Evolutionary conservation across 345 rosid species (phyloP).

Genomic region (Eucalyptus caleyi): DNA sequence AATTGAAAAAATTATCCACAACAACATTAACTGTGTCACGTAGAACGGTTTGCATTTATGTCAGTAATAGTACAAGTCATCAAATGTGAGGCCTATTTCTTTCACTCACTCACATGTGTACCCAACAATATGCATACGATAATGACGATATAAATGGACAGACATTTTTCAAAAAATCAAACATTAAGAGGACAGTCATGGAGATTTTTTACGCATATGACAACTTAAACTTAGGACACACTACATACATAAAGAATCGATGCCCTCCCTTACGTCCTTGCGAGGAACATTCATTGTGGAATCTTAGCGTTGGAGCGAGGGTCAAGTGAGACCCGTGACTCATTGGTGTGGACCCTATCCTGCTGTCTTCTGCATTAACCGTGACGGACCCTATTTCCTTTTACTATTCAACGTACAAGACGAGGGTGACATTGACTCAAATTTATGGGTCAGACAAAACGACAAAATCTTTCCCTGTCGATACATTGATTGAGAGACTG

Average conservation of each 20-base stretch:
- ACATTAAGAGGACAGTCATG: neutral
- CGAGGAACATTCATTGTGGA: neutral
- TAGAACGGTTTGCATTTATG: neutral
- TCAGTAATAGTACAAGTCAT: neutral
- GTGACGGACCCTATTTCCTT: neutral
- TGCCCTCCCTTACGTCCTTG: neutral
- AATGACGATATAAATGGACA: neutral
- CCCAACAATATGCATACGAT: accelerated
- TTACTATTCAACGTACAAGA: neutral
- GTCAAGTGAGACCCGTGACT: neutral
- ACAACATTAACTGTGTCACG: accelerated
- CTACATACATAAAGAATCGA: neutral
- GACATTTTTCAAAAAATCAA: neutral
- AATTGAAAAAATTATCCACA: neutral
- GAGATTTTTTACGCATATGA: neutral
- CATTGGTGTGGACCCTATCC: neutral
- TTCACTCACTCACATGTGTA: neutral
- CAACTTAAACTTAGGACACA: neutral
- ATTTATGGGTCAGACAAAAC: neutral
- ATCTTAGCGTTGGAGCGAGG: neutral
- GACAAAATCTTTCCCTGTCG: neutral
- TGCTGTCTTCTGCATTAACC: neutral
- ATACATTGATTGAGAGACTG: neutral
- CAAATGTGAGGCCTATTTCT: neutral
- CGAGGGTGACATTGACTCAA: neutral